phyloP scores from a whole-genome alignment of 2,329 filamentous ascomycete species.

The Sclerotinia minor region DNA sequence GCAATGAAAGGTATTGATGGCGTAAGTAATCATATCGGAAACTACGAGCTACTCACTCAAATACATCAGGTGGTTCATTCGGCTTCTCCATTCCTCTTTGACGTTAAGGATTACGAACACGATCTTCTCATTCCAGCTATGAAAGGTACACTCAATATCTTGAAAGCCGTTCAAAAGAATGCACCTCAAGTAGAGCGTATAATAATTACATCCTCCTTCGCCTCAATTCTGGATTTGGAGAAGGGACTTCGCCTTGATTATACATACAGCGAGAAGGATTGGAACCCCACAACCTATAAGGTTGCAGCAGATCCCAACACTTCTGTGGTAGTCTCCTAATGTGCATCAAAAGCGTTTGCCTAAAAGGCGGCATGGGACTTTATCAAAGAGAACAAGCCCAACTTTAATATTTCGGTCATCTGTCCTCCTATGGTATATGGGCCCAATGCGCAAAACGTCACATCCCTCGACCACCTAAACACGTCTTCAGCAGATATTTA shows the following conservation, averaged over 20 bases:
- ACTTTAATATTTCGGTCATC: constrained; percentile 60
- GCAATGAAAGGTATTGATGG: constrained; percentile 62
- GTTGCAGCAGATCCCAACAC: constrained; percentile 42
- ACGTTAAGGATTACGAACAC: constrained; percentile 40
- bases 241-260: constrained; percentile 53
- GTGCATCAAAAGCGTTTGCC: constrained; percentile 59
- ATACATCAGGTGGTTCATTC: constrained; percentile 60
- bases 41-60: constrained; percentile 4
- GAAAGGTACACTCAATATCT: constrained; percentile 51
- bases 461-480: constrained; percentile 62
- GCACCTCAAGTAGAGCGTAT: constrained; percentile 42
- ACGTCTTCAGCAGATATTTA: constrained; percentile 69
- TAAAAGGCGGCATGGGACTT: constrained; percentile 66
- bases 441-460: constrained; percentile 60
- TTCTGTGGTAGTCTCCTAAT: constrained; percentile 32
- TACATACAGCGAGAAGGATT: constrained; percentile 53
- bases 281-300: constrained; percentile 53
- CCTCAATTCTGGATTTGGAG: constrained; percentile 54
- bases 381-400: constrained; percentile 51
- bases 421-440: constrained; percentile 63
- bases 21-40: constrained; percentile 43
- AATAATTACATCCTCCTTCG: constrained; percentile 64
- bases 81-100: constrained; percentile 54
- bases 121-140: constrained; percentile 55
- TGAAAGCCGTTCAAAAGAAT: constrained; percentile 48